Conservation (phyloP, 257 asterid genomes). For the Plantago ovata region DNA sequence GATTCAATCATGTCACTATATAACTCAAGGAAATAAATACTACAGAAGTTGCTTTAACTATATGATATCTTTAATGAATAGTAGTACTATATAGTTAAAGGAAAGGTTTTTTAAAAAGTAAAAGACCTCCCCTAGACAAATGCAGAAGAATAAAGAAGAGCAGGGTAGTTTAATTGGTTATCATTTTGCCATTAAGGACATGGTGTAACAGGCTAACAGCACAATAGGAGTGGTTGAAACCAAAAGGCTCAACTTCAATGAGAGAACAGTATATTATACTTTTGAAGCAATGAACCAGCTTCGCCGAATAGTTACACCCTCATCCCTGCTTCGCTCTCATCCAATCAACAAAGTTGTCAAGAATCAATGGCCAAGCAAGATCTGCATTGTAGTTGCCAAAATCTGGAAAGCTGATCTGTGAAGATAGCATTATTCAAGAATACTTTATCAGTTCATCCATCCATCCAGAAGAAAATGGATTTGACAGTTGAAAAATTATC, state of each 20-base stretch:
- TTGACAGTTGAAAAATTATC: neutral
- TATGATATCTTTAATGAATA: neutral
- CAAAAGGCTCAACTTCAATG: neutral
- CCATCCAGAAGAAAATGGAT: neutral
- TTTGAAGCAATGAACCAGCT: conserved; percentile 2
- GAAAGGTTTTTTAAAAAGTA: neutral
- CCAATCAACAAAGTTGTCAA: conserved; percentile 68
- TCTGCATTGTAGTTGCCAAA: conserved; percentile 47
- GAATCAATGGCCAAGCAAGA: conserved; percentile 62
- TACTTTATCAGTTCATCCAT: neutral
- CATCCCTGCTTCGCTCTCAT: conserved; percentile 30
- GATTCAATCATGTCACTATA: neutral
- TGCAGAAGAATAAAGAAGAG: too few species aligned
- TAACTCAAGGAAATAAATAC: neutral
- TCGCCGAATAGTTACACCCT: conserved; percentile 11
- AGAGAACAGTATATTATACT: neutral
- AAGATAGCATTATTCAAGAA: neutral
- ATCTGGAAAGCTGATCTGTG: conserved; percentile 51
- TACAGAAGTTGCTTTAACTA: neutral
- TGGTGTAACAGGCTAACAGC: conserved; percentile 1
- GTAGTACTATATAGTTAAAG: neutral
- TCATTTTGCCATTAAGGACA: neutral
- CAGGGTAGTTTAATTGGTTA: conserved; percentile 1
- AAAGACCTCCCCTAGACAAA: neutral
- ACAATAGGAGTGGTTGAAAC: neutral